These are phyloP conservation scores for Saccharomycopsis sp. DNA, from an alignment of 805 yeast genomes.

Conservation along the genomic window DNA sequence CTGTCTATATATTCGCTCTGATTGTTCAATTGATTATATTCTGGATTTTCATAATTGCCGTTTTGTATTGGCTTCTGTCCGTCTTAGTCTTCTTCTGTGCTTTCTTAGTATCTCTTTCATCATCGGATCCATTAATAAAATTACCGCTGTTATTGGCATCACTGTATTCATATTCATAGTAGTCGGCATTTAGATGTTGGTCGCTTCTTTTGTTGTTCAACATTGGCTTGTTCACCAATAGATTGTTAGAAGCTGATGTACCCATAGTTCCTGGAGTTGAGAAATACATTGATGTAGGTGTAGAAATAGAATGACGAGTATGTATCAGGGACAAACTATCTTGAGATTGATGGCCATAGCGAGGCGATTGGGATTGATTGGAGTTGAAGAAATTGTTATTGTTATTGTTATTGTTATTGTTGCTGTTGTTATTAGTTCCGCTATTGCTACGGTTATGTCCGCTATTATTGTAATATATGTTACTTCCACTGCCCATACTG, in stretches of 20 bases:
- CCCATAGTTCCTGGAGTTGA: conserved; percentile 10
- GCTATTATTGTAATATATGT: background rate
- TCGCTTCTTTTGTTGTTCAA: conserved; percentile 17
- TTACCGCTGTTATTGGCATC: background rate
- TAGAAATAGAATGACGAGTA: conserved; percentile 14
- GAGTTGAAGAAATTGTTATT: background rate
- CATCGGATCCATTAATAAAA: conserved; percentile 5
- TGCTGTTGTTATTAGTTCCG: conserved; percentile 1
- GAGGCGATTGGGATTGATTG: conserved; percentile 7
- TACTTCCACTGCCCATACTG: background rate
- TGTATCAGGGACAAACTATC: conserved; percentile 17
- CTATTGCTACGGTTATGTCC: background rate
- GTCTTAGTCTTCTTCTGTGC: conserved; percentile 19
- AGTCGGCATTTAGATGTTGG: conserved; percentile 11
- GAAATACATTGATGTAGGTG: conserved; percentile 18
- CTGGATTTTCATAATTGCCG: conserved; percentile 20
- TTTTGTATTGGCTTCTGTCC: conserved; percentile 16
- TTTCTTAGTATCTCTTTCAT: background rate
- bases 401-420: conserved; percentile 2
- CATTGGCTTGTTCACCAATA: background rate
- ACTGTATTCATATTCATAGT: conserved; percentile 1
- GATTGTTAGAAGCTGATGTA: background rate
- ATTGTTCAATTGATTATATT: conserved; percentile 17
- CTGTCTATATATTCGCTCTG: too few relatives aligned
- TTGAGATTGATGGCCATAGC: conserved; percentile 18